phyloP scores from a whole-genome alignment of 257 asterid species.

The Nicotiana paniculata region DNA sequence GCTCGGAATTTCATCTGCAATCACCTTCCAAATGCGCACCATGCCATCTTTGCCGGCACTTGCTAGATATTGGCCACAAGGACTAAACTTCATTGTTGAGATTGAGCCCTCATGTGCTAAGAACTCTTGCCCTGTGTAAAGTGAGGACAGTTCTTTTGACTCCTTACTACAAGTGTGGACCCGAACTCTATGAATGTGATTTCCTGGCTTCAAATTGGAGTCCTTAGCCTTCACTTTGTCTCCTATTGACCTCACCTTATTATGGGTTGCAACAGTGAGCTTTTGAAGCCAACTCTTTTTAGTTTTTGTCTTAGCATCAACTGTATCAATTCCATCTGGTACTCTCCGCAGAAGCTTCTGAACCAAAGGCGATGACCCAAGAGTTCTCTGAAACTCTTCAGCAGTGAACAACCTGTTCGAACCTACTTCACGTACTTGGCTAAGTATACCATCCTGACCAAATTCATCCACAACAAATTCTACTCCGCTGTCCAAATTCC shows the following conservation, averaged over 20 bases:
- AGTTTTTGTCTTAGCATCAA: slow-evolving; percentile 35
- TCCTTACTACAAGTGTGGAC: slow-evolving; percentile 39
- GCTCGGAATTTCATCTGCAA: slow-evolving; percentile 43
- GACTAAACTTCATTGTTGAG: slow-evolving; percentile 82
- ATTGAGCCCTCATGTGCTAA: slow-evolving; percentile 84
- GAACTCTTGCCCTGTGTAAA: slow-evolving; percentile 69
- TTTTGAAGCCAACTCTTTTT: slow-evolving; percentile 59
- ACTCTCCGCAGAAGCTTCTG: slow-evolving; percentile 44
- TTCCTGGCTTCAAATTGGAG: slow-evolving; percentile 12
- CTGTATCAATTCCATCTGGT: slow-evolving; percentile 17
- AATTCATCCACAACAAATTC: slow-evolving; percentile 42
- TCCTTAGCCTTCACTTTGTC: slow-evolving; percentile 28
- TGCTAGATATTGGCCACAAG: slow-evolving; percentile 75
- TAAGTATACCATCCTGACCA: slow-evolving; percentile 34
- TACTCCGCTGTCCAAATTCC: slow-evolving; percentile 45
- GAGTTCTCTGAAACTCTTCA: slow-evolving; percentile 57
- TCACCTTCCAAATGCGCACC: slow-evolving; percentile 86
- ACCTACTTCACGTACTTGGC: slow-evolving; percentile 44
- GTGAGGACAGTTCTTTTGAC: slow-evolving; percentile 63
- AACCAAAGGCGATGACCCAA: slow-evolving; percentile 58
- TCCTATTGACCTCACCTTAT: slow-evolving; percentile 30
- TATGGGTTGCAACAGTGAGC: slow-evolving; percentile 28
- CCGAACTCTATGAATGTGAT: slow-evolving; percentile 32
- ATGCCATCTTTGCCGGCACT: slow-evolving; percentile 87
- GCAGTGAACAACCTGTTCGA: slow-evolving; percentile 45